Base-by-base conservation (phyloP, 768 basidiomycete species). In the Mycena polygramma region DNA sequence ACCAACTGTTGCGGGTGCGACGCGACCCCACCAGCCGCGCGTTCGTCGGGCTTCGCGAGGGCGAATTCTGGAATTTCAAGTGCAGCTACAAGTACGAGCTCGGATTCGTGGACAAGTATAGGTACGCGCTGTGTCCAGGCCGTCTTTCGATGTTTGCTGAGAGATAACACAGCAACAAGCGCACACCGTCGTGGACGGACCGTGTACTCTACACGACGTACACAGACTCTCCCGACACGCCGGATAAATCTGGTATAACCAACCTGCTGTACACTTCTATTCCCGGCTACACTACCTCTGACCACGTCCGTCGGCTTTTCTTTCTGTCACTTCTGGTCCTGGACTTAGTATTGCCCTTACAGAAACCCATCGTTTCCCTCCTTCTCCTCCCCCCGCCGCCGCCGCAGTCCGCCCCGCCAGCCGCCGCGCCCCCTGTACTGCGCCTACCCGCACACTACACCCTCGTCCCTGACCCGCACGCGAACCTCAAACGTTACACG, bases 171-270 rank as follows among this genome's bases (percentile, higher is more conserved):
- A 94, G 93, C 76, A 77, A 80, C 14, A 92, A 89, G 76, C 91
- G 97, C 13, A 86, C 84, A 2, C 97, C 97, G 0, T 90, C 96
- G 24, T 99, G 95, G 94, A 98, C 96, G 36, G 97, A 99, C 80
- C 88, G 97, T 53, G 88, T 99, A 52, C 83, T 98, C 76, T 98
- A 95, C 76, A 86, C 94, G 15, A 94, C 94, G 7, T 84, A 90
- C 76, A 86, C 86, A 24, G 94, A 94, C 78, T 87, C 86, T 2
- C 88, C 88, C 2, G 83, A 86, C 66, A 79, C 79, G 9, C 83
- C 84, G 10, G 82, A 87, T 13, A 75, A 82, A 45, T 89, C 92
- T 2, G 76, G 85, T 66, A 89, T 93, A 70, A 85, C 78, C 4
- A 93, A 92, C 70, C 66, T 94, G 22, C 77, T 94, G 57, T 97